Conservation (phyloP, 2,329 filamentous ascomycete genomes). For the Aureobasidium pullulans region DNA sequence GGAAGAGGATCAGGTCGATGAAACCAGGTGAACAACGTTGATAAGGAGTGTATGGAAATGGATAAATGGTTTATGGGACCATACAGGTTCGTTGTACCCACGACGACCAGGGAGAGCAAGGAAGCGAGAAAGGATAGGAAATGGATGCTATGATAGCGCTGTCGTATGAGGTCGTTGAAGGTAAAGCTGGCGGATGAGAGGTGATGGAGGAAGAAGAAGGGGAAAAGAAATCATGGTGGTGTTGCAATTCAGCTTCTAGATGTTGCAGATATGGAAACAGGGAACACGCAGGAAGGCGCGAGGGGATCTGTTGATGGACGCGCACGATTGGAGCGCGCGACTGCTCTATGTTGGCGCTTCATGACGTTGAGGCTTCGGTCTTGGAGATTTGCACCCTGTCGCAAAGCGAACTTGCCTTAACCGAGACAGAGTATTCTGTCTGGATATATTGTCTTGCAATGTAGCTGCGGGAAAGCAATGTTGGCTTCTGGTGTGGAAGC, state of each 20-base stretch:
- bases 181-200: background rate
- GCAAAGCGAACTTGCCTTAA: background rate
- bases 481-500: no score
- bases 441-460: background rate
- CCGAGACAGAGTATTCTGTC: background rate
- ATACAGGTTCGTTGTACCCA: background rate
- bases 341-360: conserved; percentile 4
- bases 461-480: background rate
- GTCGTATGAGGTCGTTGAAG: background rate
- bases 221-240: background rate
- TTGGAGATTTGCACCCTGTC: background rate
- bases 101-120: background rate
- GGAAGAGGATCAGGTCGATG: background rate
- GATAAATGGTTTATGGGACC: background rate
- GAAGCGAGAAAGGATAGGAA: background rate
- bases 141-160: background rate
- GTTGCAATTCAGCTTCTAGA: background rate
- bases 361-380: conserved; percentile 5
- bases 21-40: background rate
- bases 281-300: conserved; percentile 7
- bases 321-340: background rate
- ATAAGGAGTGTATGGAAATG: background rate
- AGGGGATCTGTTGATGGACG: background rate
- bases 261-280: background rate
- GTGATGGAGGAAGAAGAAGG: background rate